Evolutionary conservation across 1,284 basidiomycete species (phyloP), one percentile per base, ranked within the genome.

Genomic region (Dichomitus squalens): DNA sequence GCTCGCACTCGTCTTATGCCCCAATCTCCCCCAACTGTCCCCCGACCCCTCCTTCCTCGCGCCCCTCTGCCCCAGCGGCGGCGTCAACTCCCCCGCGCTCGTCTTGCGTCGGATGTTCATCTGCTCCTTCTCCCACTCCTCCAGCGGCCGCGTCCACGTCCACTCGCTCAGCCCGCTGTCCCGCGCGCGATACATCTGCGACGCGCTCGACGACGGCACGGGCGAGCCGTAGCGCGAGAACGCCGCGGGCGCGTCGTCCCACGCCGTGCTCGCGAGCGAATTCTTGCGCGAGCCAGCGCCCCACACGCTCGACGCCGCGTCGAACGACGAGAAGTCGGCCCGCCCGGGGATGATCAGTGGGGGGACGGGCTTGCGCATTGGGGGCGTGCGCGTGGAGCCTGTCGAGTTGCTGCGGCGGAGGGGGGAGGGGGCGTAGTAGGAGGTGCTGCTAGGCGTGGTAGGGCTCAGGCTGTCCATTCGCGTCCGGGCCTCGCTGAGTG

Each of bases 281-380:
- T 47, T 33, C 44, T 47, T 47, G 29, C 44, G 44, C 44, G 34
- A 49, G 12, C 60, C 53, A 20, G 53, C 50, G 27, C 52, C 48
- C 58, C 58, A 63, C 6, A 56, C 14, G 41, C 58, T 49, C 16
- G 55, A 58, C 9, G 34, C 53, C n/a, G 31, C 41, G 38, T 59
- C 61, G 4, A 50, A 27, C 44, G 38, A 50, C 18, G 36, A 34
- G 21, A n/a, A 23, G 21, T 27, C 33, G 1, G 20, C 20, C 7
- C 12, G 33, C 9, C 14, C 34, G 40, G 49, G 11, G 34, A 38
- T 20, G n/a, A 20, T n/a, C 16, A 40, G 38, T 3, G 49, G 25
- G 0, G 49, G 49, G 8, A 50, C 49, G 36, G 38, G 49, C 36
- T 40, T 50, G 49, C 49, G 49, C 16, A 29, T 18, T 12, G 40